Conservation (phyloP, 2,329 filamentous ascomycete genomes). For the Fusarium circinatum region DNA sequence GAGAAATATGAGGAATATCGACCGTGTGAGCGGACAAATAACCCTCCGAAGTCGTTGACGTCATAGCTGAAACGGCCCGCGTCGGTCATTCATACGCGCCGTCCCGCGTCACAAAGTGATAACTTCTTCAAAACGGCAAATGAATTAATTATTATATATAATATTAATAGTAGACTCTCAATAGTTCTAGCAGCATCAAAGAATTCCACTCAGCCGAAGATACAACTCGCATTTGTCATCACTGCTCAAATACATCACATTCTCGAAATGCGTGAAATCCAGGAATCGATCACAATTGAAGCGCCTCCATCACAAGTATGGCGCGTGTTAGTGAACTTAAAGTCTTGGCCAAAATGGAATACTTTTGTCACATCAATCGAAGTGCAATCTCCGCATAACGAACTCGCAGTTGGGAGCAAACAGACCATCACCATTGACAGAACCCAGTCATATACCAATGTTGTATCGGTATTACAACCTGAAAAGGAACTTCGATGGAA, state of each 20-base stretch:
- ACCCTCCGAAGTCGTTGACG: not conserved
- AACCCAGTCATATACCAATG: not conserved
- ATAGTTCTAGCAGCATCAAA: too few relatives aligned
- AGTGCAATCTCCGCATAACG: not conserved
- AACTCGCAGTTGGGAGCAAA: not conserved
- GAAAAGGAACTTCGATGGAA: constrained; percentile 2
- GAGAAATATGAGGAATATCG: rapidly evolving
- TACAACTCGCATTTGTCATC: too few relatives aligned
- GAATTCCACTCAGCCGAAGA: not conserved
- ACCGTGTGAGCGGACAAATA: not conserved
- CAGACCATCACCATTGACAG: not conserved
- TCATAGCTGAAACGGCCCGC: not conserved
- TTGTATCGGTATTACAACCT: not conserved
- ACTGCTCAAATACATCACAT: too few relatives aligned
- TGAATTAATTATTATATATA: too few relatives aligned
- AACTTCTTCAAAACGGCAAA: not conserved
- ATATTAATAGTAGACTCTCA: not conserved
- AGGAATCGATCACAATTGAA: constrained; percentile 5
- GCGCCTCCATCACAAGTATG: not conserved
- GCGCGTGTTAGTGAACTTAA: not conserved
- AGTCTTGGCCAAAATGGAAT: constrained; percentile 14
- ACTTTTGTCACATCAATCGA: constrained; percentile 8
- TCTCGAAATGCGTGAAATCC: not conserved
- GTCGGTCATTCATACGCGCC: not conserved
- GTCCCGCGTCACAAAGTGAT: not conserved